Conservation (phyloP, 768 basidiomycete genomes). For the Rhizopogon rudus region DNA sequence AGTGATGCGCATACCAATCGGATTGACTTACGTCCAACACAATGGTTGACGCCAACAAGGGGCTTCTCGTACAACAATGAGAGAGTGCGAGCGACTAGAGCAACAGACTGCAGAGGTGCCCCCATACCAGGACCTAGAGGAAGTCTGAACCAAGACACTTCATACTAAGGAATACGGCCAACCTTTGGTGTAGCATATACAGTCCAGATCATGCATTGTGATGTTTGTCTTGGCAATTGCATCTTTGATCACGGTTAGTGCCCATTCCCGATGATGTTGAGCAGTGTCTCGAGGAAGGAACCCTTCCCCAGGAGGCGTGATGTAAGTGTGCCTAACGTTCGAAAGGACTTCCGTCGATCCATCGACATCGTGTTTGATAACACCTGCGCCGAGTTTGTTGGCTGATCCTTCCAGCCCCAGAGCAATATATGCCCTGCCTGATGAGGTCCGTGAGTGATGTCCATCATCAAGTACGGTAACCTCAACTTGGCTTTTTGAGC, state of each 20-base stretch:
- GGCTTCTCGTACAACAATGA: conserved; percentile 87
- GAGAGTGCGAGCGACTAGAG: conserved; percentile 87
- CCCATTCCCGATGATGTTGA: conserved; percentile 94
- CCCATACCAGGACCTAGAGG: conserved; percentile 96
- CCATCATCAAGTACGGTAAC: conserved; percentile 10
- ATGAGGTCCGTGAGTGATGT: conserved; percentile 4
- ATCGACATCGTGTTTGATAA: conserved; percentile 78
- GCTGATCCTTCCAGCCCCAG: conserved; percentile 97
- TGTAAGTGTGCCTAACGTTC: conserved; percentile 96
- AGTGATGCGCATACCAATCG: not conserved
- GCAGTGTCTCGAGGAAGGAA: conserved; percentile 97
- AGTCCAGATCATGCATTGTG: conserved; percentile 77
- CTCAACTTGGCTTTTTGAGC: conserved; percentile 31
- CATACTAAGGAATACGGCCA: conserved; percentile 6
- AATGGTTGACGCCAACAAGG: conserved; percentile 97
- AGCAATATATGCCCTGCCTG: conserved; percentile 74
- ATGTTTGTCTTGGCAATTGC: conserved; percentile 65
- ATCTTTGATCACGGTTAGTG: conserved; percentile 71
- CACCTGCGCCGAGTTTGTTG: conserved; percentile 93
- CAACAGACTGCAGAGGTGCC: conserved; percentile 92
- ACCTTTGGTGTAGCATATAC: conserved; percentile 98
- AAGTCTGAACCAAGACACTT: not conserved
- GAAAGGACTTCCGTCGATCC: conserved; percentile 76
- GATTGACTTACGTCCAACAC: conserved; percentile 79
- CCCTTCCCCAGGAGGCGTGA: conserved; percentile 97